phyloP scores from a whole-genome alignment of 805 yeast genomes.

The Yamadazyma olivae region DNA sequence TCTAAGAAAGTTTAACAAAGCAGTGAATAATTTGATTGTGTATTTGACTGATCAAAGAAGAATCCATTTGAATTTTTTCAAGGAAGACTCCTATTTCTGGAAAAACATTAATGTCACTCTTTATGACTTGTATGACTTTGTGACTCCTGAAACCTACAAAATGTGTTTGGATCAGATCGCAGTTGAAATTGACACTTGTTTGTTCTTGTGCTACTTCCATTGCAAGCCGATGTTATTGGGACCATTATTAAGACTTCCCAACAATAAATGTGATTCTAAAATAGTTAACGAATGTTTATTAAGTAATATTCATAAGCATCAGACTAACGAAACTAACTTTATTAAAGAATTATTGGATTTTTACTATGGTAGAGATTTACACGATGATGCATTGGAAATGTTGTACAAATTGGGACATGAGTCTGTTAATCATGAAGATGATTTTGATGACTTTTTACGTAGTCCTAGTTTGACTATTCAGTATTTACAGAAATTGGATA shows the following conservation, averaged over 20 bases:
- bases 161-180: constrained; percentile 28
- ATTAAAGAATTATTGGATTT: constrained; percentile 75
- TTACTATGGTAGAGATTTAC: constrained; percentile 60
- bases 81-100: constrained; percentile 32
- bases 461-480: constrained; percentile 47
- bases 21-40: constrained; percentile 41
- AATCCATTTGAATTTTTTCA: constrained; percentile 39
- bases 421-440: constrained; percentile 14
- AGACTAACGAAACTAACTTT: constrained; percentile 30
- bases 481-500: constrained; percentile 56
- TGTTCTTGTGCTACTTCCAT: constrained; percentile 72
- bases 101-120: constrained; percentile 43
- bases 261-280: constrained; percentile 67
- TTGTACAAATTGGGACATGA: constrained; percentile 36
- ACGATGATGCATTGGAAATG: constrained; percentile 64
- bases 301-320: constrained; percentile 25
- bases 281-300: constrained; percentile 56
- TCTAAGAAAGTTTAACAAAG: constrained; percentile 27
- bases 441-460: constrained; percentile 24
- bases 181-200: constrained; percentile 67
- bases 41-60: constrained; percentile 54
- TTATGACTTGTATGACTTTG: constrained; percentile 37
- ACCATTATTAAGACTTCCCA: constrained; percentile 70
- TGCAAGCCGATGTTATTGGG: constrained; percentile 73
- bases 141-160: constrained; percentile 18